These are phyloP conservation scores for Senecio squalidus DNA, from an alignment of 140 eudicot species.

Conservation along the genomic window DNA sequence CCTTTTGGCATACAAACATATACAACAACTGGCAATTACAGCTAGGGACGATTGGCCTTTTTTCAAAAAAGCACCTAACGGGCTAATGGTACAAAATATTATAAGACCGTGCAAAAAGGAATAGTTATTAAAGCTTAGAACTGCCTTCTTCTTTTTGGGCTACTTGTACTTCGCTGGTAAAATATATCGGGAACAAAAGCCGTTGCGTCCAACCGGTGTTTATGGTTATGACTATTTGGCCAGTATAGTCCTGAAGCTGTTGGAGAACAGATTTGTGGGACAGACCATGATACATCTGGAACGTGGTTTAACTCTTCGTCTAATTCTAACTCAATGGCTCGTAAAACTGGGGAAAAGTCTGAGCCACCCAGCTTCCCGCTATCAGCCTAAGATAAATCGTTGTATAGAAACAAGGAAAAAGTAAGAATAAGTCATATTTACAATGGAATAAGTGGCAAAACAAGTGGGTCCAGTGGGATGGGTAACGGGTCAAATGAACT, in stretches of 20 bases:
- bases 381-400: conserved; percentile 41
- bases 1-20: conserved; percentile 1
- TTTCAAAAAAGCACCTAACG: not conserved
- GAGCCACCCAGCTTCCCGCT: conserved; percentile 61
- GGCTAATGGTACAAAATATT: not conserved
- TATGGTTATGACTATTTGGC: conserved; percentile 29
- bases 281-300: conserved; percentile 56
- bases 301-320: conserved; percentile 60
- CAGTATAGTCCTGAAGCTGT: conserved; percentile 55
- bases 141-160: conserved; percentile 37
- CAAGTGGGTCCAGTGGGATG: too few relatives aligned
- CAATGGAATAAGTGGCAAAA: too few relatives aligned
- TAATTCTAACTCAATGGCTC: conserved; percentile 41
- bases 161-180: conserved; percentile 18
- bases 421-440: conserved; percentile 7
- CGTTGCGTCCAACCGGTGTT: conserved; percentile 28
- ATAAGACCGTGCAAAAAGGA: conserved; percentile 3
- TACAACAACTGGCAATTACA: not conserved
- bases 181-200: conserved; percentile 67
- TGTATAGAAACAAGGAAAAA: too few relatives aligned
- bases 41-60: not conserved
- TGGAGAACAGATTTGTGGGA: conserved; percentile 61
- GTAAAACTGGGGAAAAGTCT: conserved; percentile 38
- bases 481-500: too few relatives aligned
- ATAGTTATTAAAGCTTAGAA: conserved; percentile 11